Base-by-base conservation (phyloP, 192 early-diverging fungal genomes). In the Gryganskiella cystojenkinii region DNA sequence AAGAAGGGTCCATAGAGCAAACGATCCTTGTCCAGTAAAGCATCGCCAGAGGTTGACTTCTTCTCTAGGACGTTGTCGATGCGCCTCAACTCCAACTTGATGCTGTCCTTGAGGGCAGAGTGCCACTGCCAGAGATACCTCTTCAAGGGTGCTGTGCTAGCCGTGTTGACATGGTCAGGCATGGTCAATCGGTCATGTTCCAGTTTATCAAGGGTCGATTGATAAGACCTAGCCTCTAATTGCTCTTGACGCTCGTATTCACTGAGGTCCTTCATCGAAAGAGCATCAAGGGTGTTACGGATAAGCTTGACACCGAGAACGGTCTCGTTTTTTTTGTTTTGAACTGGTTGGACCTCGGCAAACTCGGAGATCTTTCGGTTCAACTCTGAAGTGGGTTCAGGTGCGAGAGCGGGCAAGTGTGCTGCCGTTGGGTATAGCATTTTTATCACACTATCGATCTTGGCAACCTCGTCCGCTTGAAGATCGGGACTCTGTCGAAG, bases 171-270 rank as follows among this genome's bases (percentile, higher is more conserved):
- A 9, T 90, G 87, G 9, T 88, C 84, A 0, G 85, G 84, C 34
- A 89, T 74, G n/a, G 63, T 79, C 45, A 87, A 81, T 44, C 80
- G 80, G 13, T 83, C 82, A 28, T 88, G 81, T 19, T 88, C 82
- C 57, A 88, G 80, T 43, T 87, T 87, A 43, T 91, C 90, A 7
- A 93, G 70, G 8, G 94, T 94, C 0, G 91, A 87, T 31, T 91
- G 88, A 47, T 93, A 90, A 0, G 95, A 88, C 27, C 92, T 90
- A 56, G 92, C 90, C 79, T 99, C 95, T 0, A 99, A 76, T 59
- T 89, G 89, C 15, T 91, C 54, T 73, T 99, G 95, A 56, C 90
- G 84, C 19, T 93, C 89, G 76, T 88, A 93, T 28, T 84, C 81
- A 37, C 85, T 74, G 35, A 90, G 82, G 17, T 87, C 82, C 64